A percentile compares a stretch with the other conserved stretches of the same genome.
Evolutionary conservation across 2,329 filamentous ascomycete genomes (phyloP).

Genomic region (Sphaceloma murrayae): DNA sequence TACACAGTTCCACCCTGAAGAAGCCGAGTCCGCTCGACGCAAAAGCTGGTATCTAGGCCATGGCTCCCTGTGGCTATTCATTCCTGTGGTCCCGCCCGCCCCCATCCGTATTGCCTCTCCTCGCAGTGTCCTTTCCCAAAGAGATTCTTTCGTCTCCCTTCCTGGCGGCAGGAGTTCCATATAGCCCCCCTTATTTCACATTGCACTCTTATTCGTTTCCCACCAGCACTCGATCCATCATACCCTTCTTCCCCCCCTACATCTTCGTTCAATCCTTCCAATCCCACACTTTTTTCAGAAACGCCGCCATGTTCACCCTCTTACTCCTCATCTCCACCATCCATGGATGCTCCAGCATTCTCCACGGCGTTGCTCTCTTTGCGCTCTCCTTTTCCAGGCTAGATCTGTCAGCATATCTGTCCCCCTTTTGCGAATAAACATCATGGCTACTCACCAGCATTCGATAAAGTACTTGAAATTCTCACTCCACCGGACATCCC

Average conservation of each 20-base stretch:
- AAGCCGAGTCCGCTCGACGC: no score
- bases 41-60: no score
- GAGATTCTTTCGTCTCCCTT: no score
- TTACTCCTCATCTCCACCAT: slow-evolving; percentile 94
- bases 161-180: no score
- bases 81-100: no score
- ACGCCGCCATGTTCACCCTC: slow-evolving; percentile 95
- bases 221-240: no score
- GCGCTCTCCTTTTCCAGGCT: slow-evolving; percentile 90
- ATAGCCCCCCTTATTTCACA: no score
- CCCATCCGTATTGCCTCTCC: no score
- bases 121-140: no score
- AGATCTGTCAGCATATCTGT: slow-evolving; percentile 20
- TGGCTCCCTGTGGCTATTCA: no score
- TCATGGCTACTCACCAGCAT: slow-evolving; percentile 67
- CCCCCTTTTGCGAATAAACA: background rate
- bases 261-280: slow-evolving; percentile 59
- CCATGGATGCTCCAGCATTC: slow-evolving; percentile 98
- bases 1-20: no score
- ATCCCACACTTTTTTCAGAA: slow-evolving; percentile 90
- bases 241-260: background rate
- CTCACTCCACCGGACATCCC: slow-evolving; percentile 86
- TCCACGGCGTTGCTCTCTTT: slow-evolving; percentile 86
- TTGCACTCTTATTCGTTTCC: no score
- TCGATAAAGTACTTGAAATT: slow-evolving; percentile 99